Base-by-base conservation (phyloP, 2,329 filamentous ascomycete species). In the Fusarium avenaceum region DNA sequence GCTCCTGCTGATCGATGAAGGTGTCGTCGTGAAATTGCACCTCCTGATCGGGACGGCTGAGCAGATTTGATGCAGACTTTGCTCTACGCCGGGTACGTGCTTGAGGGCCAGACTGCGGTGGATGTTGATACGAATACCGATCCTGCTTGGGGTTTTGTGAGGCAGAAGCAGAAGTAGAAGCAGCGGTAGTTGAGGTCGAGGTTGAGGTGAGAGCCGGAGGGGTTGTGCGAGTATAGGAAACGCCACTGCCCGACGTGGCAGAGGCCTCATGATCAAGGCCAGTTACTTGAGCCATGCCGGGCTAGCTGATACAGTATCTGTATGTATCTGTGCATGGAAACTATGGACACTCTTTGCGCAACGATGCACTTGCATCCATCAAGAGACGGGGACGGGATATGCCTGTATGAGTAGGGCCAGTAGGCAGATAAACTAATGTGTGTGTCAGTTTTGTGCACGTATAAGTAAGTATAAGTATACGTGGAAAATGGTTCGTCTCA, bases 211-310 rank as follows among this genome's bases (percentile, higher is more conserved):
- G 47, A 47, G 56, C 42, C 30, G 65, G 50, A 7, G 61, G 45
- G 13, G 55, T 56, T 52, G 70, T 69, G 48, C 61, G 58, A 55
- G 65, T 65, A 53, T 60, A 66, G 22, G 57, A 48, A 53, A 32
- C 63, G 60, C 60, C 70, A 71, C 64, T 70, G 62, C 62, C 64
- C 57, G 65, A 62, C 57, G 57, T 65, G 60, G 66, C 66, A 51
- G 70, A 64, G 48, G 57, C 66, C 49, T 74, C 72, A 33, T 54
- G 62, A 47, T 61, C 65, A 44, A 67, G 57, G 44, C 57, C 58
- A 39, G 66, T 49, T 48, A 55, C 57, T 58, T 73, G 72, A 60
- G 72, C 71, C 72, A 74, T 74, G 63, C 35, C 67, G 67, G 69
- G 69, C 70, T 59, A 58, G 44, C 55, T 53, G 54, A 60, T 58